phyloP scores from a whole-genome alignment of 805 yeast species.

The Wickerhamiella musiphila region DNA sequence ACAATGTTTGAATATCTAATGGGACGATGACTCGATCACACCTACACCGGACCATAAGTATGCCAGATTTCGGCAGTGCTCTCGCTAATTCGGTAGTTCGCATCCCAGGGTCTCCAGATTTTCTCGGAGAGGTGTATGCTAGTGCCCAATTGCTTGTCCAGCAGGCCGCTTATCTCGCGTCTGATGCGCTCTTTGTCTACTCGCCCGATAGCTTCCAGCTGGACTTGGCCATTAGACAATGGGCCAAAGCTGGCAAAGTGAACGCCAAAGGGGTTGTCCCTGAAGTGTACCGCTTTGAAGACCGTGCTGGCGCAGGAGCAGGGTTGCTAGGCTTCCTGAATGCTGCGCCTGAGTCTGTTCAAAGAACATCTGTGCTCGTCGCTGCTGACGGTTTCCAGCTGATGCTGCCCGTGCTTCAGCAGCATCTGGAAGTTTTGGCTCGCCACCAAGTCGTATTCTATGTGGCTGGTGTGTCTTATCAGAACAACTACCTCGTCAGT shows the following conservation, averaged over 20 bases:
- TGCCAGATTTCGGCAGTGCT: slow-evolving; percentile 1
- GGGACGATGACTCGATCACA: not conserved
- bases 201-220: slow-evolving; percentile 46
- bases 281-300: slow-evolving; percentile 36
- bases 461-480: slow-evolving; percentile 63
- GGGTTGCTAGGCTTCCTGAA: slow-evolving; percentile 51
- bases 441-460: slow-evolving; percentile 31
- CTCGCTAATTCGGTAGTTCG: not conserved
- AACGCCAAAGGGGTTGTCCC: slow-evolving; percentile 47
- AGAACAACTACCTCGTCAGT: slow-evolving; percentile 37
- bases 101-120: slow-evolving; percentile 1
- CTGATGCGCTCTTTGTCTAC: slow-evolving; percentile 33
- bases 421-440: slow-evolving; percentile 4
- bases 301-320: slow-evolving; percentile 72
- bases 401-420: slow-evolving; percentile 40
- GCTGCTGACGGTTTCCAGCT: slow-evolving; percentile 52
- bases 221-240: slow-evolving; percentile 39
- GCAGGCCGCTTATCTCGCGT: slow-evolving; percentile 20
- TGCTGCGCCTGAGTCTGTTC: not conserved
- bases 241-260: slow-evolving; percentile 35
- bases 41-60: not conserved
- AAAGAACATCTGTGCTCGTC: slow-evolving; percentile 31
- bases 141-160: slow-evolving; percentile 12
- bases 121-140: not conserved
- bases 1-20: too few relatives aligned